Evolutionary conservation across 2,329 filamentous ascomycete species (phyloP).

Genomic region (Mycosphaerella arachidis): DNA sequence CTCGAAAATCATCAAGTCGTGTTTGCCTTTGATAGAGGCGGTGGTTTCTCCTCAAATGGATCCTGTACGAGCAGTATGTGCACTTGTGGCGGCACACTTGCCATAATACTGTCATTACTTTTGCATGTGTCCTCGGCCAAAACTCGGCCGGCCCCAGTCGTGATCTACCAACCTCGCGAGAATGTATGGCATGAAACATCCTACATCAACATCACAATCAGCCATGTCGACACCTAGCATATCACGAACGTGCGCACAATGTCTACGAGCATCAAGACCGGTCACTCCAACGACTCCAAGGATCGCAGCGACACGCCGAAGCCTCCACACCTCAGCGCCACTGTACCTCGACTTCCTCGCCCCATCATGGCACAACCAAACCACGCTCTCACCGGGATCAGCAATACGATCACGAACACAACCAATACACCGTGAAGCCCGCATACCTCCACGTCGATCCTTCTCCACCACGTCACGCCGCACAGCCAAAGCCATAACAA

Average conservation of each 20-base stretch:
- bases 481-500: slow-evolving; percentile 46
- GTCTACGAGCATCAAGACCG: slow-evolving; percentile 7
- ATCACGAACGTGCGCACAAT: slow-evolving; percentile 13
- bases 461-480: slow-evolving; percentile 17
- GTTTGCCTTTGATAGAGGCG: too few relatives aligned
- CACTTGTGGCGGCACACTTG: not conserved
- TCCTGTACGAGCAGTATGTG: not conserved
- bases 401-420: not conserved
- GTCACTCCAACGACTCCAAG: not conserved
- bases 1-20: too few relatives aligned
- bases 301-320: slow-evolving; percentile 3
- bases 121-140: not conserved
- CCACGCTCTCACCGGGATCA: not conserved
- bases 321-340: slow-evolving; percentile 23
- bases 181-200: not conserved
- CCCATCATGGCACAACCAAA: slow-evolving; percentile 25
- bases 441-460: not conserved
- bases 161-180: not conserved
- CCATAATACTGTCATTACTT: not conserved
- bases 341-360: slow-evolving; percentile 35
- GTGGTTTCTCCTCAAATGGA: not conserved
- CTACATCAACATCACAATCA: slow-evolving; percentile 1
- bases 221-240: slow-evolving; percentile 15
- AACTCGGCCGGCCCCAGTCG: not conserved
- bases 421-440: not conserved